phyloP scores from a whole-genome alignment of 192 early-diverging fungal species.

The Funneliformis mosseae region DNA sequence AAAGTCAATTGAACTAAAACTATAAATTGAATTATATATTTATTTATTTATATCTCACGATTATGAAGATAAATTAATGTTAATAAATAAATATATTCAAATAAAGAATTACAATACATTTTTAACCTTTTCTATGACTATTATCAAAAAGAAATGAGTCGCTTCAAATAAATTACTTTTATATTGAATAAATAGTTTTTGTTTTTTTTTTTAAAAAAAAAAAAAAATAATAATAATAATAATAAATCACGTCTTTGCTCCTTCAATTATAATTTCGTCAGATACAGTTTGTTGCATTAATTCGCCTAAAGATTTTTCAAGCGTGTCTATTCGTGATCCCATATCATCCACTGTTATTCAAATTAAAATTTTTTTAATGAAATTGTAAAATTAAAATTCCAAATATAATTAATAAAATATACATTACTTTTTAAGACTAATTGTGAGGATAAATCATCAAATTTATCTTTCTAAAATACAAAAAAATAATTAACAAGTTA shows the following conservation, averaged over 20 bases:
- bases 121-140: too few relatives aligned
- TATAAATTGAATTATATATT: too few relatives aligned
- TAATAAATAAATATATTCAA: too few relatives aligned
- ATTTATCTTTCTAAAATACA: background rate
- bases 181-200: too few relatives aligned
- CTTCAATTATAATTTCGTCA: background rate
- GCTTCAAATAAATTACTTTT: too few relatives aligned
- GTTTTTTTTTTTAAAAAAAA: background rate
- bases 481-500: background rate
- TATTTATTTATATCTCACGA: too few relatives aligned
- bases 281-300: background rate
- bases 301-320: constrained; percentile 5
- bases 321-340: background rate
- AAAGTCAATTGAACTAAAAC: too few relatives aligned
- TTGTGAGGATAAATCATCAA: background rate
- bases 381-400: background rate
- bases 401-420: background rate
- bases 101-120: too few relatives aligned
- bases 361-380: background rate
- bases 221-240: background rate
- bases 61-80: too few relatives aligned
- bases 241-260: background rate
- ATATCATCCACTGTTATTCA: background rate
- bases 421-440: constrained; percentile 4
- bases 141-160: too few relatives aligned